Evolutionary conservation across 2,329 filamentous ascomycete genomes (phyloP).

Genomic region (Madurella fahalii): DNA sequence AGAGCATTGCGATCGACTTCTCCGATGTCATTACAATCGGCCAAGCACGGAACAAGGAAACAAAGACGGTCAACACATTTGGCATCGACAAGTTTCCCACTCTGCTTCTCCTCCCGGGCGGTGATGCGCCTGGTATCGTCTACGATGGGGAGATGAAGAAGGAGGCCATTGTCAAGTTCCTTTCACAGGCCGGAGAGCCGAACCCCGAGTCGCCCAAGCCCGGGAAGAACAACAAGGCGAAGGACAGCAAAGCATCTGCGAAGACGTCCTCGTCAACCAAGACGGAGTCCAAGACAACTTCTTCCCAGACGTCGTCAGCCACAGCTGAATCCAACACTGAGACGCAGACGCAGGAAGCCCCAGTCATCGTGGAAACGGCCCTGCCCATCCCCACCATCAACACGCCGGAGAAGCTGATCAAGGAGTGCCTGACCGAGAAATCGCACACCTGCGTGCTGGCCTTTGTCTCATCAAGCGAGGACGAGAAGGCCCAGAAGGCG

Average conservation of each 20-base stretch:
- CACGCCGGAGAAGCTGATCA: constrained; percentile 59
- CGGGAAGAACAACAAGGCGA: constrained; percentile 46
- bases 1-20: constrained; percentile 86
- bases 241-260: no score
- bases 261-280: constrained; percentile 19
- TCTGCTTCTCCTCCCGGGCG: constrained; percentile 72
- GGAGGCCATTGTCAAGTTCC: constrained; percentile 72
- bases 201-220: constrained; percentile 67
- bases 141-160: constrained; percentile 87
- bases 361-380: constrained; percentile 48
- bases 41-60: constrained; percentile 80
- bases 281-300: constrained; percentile 18
- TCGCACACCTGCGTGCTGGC: constrained; percentile 80
- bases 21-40: constrained; percentile 73
- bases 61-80: constrained; percentile 66
- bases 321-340: constrained; percentile 39
- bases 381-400: constrained; percentile 64
- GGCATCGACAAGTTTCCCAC: constrained; percentile 74
- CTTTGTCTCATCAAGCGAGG: constrained; percentile 55
- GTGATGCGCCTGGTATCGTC: constrained; percentile 61
- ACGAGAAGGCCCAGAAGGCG: constrained; percentile 51
- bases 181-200: constrained; percentile 72
- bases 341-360: constrained; percentile 38
- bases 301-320: constrained; percentile 30
- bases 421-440: constrained; percentile 70